Evolutionary conservation across 768 basidiomycete species (phyloP).

Genomic region (Pleurotus pulmonarius): DNA sequence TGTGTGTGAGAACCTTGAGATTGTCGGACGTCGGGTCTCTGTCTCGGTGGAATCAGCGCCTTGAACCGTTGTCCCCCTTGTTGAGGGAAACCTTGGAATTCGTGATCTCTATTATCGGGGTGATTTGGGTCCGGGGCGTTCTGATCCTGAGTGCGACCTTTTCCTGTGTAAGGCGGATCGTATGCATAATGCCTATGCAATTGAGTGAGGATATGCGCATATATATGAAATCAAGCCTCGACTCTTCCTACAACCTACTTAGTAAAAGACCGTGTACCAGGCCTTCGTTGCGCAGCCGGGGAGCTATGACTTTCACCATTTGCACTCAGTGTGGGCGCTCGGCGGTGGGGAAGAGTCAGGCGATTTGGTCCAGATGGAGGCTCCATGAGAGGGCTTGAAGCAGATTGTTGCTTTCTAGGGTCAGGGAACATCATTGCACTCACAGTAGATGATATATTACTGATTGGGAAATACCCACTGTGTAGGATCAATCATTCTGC

Average conservation of each 20-base stretch:
- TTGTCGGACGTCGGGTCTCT: constrained; percentile 2
- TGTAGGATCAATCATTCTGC: constrained; percentile 44
- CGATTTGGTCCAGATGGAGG: constrained; percentile 57
- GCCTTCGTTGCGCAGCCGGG: constrained; percentile 27
- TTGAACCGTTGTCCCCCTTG: constrained; percentile 21
- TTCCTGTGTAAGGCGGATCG: constrained; percentile 41
- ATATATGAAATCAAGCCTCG: neutral
- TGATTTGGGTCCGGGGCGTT: constrained; percentile 30
- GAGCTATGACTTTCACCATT: constrained; percentile 11
- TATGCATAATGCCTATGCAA: constrained; percentile 65
- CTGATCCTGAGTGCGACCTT: constrained; percentile 33
- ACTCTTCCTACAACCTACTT: constrained; percentile 30
- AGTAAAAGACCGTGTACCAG: constrained; percentile 46
- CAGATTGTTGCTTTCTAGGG: constrained; percentile 12
- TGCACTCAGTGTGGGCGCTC: constrained; percentile 38
- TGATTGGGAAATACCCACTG: constrained; percentile 29
- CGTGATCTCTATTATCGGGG: constrained; percentile 16
- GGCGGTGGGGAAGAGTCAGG: constrained; percentile 62
- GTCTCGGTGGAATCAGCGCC: neutral
- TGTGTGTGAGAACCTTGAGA: constrained; percentile 10
- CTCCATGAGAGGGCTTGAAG: constrained; percentile 46
- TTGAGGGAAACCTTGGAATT: neutral
- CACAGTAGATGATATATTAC: no score
- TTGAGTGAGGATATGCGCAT: neutral
- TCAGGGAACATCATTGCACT: neutral